A percentile compares a stretch with the other conserved stretches of the same genome.
phyloP scores from a whole-genome alignment of 441 rosid genomes.

The Pelargonium exstipulatum region DNA sequence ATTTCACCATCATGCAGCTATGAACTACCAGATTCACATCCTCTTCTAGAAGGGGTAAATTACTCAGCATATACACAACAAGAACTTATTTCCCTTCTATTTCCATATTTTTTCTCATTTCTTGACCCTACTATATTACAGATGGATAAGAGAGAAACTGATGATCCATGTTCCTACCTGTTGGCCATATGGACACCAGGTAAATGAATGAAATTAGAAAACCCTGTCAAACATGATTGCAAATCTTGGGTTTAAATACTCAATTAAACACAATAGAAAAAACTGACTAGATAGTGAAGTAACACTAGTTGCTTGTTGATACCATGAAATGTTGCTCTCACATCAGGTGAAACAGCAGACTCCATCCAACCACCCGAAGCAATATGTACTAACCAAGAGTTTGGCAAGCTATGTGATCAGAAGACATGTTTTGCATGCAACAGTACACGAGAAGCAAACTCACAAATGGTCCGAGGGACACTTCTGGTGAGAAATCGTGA shows the following conservation, averaged over 20 bases:
- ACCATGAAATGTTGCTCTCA: not conserved
- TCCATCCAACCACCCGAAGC: conserved; percentile 40
- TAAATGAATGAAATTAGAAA: conserved; percentile 25
- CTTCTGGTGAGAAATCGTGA: conserved; percentile 38
- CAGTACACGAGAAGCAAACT: conserved; percentile 38
- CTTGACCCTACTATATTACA: conserved; percentile 25
- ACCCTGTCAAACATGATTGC: not conserved
- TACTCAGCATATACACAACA: conserved; percentile 7
- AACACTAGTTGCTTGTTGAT: not conserved
- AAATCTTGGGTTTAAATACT: not conserved
- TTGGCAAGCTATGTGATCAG: conserved; percentile 34
- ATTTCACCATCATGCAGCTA: conserved; percentile 53
- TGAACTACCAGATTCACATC: conserved; percentile 83
- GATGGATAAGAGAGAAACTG: conserved; percentile 81
- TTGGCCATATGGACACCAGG: conserved; percentile 98
- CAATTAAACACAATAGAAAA: no score
- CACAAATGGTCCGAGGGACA: conserved; percentile 53
- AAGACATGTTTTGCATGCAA: conserved; percentile 48
- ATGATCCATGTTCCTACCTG: conserved; percentile 92
- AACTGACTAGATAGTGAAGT: no score
- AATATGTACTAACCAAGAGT: conserved; percentile 33
- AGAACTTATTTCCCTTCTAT: not conserved
- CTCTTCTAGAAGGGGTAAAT: conserved; percentile 70
- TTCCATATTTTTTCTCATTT: not conserved
- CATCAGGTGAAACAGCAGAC: conserved; percentile 49